Conservation (phyloP, 176 grass and related monocot species). For the Triticum monococcum region DNA sequence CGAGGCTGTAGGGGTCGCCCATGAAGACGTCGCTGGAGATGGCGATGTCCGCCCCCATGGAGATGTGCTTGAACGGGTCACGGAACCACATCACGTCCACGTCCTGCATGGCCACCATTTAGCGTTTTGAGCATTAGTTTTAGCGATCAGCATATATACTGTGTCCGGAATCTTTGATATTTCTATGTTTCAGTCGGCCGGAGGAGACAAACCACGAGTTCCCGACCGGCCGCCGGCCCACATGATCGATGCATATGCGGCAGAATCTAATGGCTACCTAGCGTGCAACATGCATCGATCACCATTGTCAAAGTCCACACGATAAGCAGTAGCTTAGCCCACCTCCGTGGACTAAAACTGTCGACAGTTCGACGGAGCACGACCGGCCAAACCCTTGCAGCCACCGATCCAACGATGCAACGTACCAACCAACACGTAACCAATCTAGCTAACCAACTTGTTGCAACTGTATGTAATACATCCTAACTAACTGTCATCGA, state of each 20-base stretch:
- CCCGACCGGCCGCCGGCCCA: not conserved
- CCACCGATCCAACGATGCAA: not conserved
- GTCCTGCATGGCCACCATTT: constrained; percentile 29
- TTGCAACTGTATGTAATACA: too few relatives aligned
- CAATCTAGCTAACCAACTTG: not conserved
- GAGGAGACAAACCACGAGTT: not conserved
- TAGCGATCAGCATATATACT: too few relatives aligned
- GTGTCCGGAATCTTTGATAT: not conserved
- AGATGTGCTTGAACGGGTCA: constrained; percentile 79
- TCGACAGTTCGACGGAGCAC: not conserved
- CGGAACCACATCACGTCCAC: constrained; percentile 97
- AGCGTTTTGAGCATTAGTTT: too few relatives aligned
- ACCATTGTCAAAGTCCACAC: not conserved
- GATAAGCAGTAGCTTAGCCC: not conserved
- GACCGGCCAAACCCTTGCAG: not conserved
- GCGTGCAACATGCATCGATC: not conserved
- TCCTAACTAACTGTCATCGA: not conserved
- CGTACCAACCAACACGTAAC: not conserved
- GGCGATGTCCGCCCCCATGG: constrained; percentile 64
- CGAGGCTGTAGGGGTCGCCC: constrained; percentile 59
- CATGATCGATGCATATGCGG: not conserved
- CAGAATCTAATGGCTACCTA: not conserved
- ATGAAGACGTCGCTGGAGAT: constrained; percentile 78
- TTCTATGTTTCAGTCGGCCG: not conserved
- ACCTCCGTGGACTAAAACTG: not conserved